Evolutionary conservation across 2,329 filamentous ascomycete species (phyloP).

Genomic region (Mollisia scopiformis): DNA sequence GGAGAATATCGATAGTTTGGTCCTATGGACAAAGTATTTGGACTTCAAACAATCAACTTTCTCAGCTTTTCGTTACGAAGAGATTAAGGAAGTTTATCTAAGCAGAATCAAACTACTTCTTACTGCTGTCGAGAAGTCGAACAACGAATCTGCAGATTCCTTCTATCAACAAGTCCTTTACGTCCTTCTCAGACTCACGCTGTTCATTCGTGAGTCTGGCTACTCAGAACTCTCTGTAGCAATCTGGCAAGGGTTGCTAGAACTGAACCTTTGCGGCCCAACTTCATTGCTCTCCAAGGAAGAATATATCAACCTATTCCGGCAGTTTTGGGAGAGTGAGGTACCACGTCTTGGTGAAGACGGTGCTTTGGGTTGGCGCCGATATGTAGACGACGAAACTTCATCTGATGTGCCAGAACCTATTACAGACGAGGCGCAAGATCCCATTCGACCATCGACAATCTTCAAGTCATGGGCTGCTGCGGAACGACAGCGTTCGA

Average conservation of each 20-base stretch:
- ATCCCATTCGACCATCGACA: slow-evolving; percentile 22
- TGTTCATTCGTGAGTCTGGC: slow-evolving; percentile 75
- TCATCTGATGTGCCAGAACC: slow-evolving; percentile 21
- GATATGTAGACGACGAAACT: slow-evolving; percentile 45
- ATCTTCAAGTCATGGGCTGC: slow-evolving; percentile 48
- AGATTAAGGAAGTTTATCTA: slow-evolving; percentile 61
- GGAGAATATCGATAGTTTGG: slow-evolving; percentile 58
- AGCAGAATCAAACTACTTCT: slow-evolving; percentile 56
- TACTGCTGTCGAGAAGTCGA: slow-evolving; percentile 8
- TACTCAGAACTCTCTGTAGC: slow-evolving; percentile 77
- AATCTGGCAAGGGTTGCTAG: slow-evolving; percentile 82
- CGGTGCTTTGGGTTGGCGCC: slow-evolving; percentile 70
- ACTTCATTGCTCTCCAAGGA: slow-evolving; percentile 21
- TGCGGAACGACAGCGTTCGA: slow-evolving; percentile 55
- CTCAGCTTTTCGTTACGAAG: slow-evolving; percentile 68
- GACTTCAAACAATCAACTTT: slow-evolving; percentile 74
- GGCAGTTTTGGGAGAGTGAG: slow-evolving; percentile 88
- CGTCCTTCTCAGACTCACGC: slow-evolving; percentile 73
- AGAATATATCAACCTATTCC: slow-evolving; percentile 49
- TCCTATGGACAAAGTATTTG: slow-evolving; percentile 74
- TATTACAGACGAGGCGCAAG: slow-evolving; percentile 22
- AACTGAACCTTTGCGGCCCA: slow-evolving; percentile 68
- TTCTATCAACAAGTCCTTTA: slow-evolving; percentile 58
- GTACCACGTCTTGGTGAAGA: slow-evolving; percentile 76
- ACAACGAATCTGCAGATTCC: slow-evolving; percentile 11